A percentile compares a stretch with the other conserved stretches of the same genome.
phyloP scores from a whole-genome alignment of 371 early-diverging fungal genomes.

The Rhizopus stolonifer region DNA sequence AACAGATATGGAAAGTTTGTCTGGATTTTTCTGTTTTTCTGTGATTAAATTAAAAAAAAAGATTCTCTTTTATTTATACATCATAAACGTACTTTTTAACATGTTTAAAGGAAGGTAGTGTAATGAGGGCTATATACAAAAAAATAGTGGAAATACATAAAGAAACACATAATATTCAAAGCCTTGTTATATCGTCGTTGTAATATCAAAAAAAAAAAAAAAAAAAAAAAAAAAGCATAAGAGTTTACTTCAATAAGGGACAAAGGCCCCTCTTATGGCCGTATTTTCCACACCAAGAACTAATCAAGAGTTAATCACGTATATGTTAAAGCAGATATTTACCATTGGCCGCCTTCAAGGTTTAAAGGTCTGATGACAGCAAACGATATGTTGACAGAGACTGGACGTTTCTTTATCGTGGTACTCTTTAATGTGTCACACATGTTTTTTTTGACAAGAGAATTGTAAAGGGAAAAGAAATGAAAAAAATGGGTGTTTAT shows the following conservation, averaged over 20 bases:
- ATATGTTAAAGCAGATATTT: conserved; percentile 7
- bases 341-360: conserved; percentile 53
- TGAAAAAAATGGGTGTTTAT: neutral
- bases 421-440: neutral
- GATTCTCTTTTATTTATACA: too few species aligned
- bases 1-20: too few species aligned
- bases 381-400: neutral
- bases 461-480: neutral
- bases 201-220: too few species aligned
- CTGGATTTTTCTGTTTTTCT: too few species aligned
- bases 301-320: neutral
- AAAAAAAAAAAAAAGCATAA: too few species aligned
- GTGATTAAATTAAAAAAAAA: too few species aligned
- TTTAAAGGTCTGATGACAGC: conserved; percentile 35
- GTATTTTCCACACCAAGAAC: conserved; percentile 52
- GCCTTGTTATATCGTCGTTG: neutral
- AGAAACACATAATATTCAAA: neutral
- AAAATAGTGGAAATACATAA: neutral
- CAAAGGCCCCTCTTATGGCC: conserved; percentile 38
- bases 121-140: neutral
- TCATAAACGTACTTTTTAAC: too few species aligned
- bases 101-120: neutral
- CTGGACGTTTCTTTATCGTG: too few species aligned
- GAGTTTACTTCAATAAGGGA: conserved; percentile 36
- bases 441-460: neutral